phyloP scores from a whole-genome alignment of 2,329 filamentous ascomycete genomes.

The Cytospora piceicola region DNA sequence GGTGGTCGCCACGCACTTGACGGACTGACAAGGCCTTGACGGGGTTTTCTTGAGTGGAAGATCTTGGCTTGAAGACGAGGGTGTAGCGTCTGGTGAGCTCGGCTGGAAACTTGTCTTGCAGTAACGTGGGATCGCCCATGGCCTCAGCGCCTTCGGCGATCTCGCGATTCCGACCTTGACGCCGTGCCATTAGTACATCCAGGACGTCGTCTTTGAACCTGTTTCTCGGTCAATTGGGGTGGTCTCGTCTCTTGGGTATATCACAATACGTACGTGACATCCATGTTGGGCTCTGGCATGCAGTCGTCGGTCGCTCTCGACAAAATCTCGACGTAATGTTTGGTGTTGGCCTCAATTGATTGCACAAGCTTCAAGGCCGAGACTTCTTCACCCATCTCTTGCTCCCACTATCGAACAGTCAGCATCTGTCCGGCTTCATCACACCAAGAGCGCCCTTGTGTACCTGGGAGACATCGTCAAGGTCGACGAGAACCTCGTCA shows the following conservation, averaged over 20 bases:
- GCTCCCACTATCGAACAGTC: constrained; percentile 67
- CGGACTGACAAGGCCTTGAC: constrained; percentile 80
- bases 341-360: constrained; percentile 87
- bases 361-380: constrained; percentile 68
- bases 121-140: constrained; percentile 64
- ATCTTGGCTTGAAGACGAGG: constrained; percentile 91
- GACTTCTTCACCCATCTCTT: constrained; percentile 64
- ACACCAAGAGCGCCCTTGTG: constrained; percentile 34
- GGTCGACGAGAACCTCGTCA: constrained; percentile 80
- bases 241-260: not conserved
- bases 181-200: constrained; percentile 93
- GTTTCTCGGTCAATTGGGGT: constrained; percentile 37
- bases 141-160: constrained; percentile 69
- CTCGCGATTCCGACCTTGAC: constrained; percentile 82
- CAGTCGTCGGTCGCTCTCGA: constrained; percentile 86
- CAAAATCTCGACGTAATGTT: constrained; percentile 92
- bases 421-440: not conserved
- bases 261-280: constrained; percentile 66
- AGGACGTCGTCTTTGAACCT: constrained; percentile 97
- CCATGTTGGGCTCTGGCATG: constrained; percentile 76
- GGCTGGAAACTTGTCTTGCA: constrained; percentile 82
- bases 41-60: constrained; percentile 68
- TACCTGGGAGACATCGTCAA: constrained; percentile 83
- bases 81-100: constrained; percentile 93
- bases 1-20: constrained; percentile 88